Evolutionary conservation across 2,329 filamentous ascomycete genomes (phyloP).

Genomic region (Neonectria magnoliae): DNA sequence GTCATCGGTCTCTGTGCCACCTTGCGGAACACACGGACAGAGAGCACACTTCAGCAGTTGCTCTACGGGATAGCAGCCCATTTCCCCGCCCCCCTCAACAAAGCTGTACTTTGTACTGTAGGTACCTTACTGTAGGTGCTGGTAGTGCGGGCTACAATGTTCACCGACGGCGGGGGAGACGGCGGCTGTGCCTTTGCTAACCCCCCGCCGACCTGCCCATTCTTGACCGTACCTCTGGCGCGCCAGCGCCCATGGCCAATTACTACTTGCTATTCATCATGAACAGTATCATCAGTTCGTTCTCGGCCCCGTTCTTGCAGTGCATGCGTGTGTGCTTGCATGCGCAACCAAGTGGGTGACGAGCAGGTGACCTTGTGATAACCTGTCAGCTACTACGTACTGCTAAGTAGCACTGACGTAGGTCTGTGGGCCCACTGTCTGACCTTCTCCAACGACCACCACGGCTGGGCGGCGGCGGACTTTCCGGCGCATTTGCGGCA

Average conservation of each 20-base stretch:
- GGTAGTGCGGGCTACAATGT: background rate
- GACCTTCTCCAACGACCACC: background rate
- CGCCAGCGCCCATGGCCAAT: background rate
- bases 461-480: background rate
- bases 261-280: background rate
- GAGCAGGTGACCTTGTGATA: slow-evolving; percentile 13
- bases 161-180: background rate
- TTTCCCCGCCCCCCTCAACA: background rate
- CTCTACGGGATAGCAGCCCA: background rate
- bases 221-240: background rate
- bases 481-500: background rate
- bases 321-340: slow-evolving; percentile 12
- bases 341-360: slow-evolving; percentile 7
- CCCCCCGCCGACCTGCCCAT: background rate
- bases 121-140: background rate
- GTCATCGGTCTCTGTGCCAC: background rate
- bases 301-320: slow-evolving; percentile 5
- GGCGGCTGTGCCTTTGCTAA: slow-evolving; percentile 3
- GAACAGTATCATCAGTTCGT: background rate
- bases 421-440: background rate
- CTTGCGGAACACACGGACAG: background rate
- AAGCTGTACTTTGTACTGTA: background rate
- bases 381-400: background rate
- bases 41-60: background rate
- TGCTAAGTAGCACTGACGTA: slow-evolving; percentile 6